Percentiles rank a stretch among this genome's conserved stretches.
These are phyloP conservation scores for Trichosanthes cucumerina DNA, from an alignment of 306 rosid genomes.

Conservation along the genomic window DNA sequence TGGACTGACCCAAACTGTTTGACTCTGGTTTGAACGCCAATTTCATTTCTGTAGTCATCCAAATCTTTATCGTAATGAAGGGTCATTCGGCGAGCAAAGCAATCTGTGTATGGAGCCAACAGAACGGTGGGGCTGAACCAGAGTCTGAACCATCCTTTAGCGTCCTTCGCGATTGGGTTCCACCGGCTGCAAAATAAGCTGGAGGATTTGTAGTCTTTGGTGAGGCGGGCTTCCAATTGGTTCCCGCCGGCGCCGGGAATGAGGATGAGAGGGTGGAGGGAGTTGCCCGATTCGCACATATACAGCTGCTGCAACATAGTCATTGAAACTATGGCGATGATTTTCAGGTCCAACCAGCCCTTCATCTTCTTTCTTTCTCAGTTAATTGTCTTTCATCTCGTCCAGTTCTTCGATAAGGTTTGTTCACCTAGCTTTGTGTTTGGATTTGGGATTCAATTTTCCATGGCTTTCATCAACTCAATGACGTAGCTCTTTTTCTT, in stretches of 20 bases:
- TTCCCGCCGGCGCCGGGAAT: slow-evolving; percentile 86
- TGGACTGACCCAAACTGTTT: slow-evolving; percentile 56
- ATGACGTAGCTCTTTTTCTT: neutral
- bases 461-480: neutral
- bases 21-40: slow-evolving; percentile 66
- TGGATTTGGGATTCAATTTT: neutral
- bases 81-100: slow-evolving; percentile 82
- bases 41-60: slow-evolving; percentile 59
- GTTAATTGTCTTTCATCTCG: neutral
- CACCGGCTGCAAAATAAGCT: slow-evolving; percentile 47
- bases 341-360: neutral
- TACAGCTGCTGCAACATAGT: slow-evolving; percentile 26
- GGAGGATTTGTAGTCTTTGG: slow-evolving; percentile 37
- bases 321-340: slow-evolving; percentile 17
- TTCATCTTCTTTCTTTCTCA: neutral
- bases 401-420: neutral
- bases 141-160: slow-evolving; percentile 71
- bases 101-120: slow-evolving; percentile 52
- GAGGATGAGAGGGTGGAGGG: slow-evolving; percentile 55
- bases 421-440: no score
- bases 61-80: slow-evolving; percentile 35
- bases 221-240: slow-evolving; percentile 71
- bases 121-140: slow-evolving; percentile 76
- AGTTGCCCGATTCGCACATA: slow-evolving; percentile 32
- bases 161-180: slow-evolving; percentile 38